phyloP scores from a whole-genome alignment of 257 asterid species.

The Nicotiana otophora region DNA sequence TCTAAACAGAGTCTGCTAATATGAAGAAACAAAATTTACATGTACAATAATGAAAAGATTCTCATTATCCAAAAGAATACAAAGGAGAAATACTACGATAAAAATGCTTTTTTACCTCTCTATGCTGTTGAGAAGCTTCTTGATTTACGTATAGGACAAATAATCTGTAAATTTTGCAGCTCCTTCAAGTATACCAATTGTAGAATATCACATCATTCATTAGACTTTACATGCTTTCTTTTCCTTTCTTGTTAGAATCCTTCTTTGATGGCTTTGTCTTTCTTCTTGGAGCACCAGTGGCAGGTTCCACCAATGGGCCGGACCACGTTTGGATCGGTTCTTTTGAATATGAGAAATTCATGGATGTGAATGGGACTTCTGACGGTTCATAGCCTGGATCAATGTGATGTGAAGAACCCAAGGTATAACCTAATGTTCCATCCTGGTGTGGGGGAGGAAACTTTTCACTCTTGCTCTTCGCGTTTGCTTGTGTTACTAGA shows the following conservation, averaged over 20 bases:
- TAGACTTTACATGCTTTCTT: slow-evolving; percentile 30
- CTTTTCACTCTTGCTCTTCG: slow-evolving; percentile 85
- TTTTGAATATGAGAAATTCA: slow-evolving; percentile 66
- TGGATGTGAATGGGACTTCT: slow-evolving; percentile 62
- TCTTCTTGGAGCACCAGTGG: slow-evolving; percentile 42
- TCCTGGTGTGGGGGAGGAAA: slow-evolving; percentile 92
- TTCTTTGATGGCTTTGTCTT: slow-evolving; percentile 51
- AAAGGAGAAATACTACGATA: background rate
- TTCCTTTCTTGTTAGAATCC: slow-evolving; percentile 40
- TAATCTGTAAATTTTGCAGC: slow-evolving; percentile 20
- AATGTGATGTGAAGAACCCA: slow-evolving; percentile 54
- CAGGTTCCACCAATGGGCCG: slow-evolving; percentile 67
- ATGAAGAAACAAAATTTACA: background rate
- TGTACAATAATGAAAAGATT: slow-evolving; percentile 15
- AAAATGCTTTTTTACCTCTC: slow-evolving; percentile 8
- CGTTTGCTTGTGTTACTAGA: slow-evolving; percentile 64
- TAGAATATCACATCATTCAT: background rate
- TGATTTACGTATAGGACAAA: background rate
- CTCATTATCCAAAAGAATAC: slow-evolving; percentile 13
- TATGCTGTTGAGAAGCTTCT: slow-evolving; percentile 6
- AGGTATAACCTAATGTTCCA: slow-evolving; percentile 63
- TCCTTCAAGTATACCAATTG: slow-evolving; percentile 18
- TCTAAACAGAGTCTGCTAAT: slow-evolving; percentile 1
- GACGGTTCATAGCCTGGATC: slow-evolving; percentile 59
- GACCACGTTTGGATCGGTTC: slow-evolving; percentile 85